Base-by-base conservation (phyloP, 2,329 filamentous ascomycete genomes). In the Exophiala xenobiotica region DNA sequence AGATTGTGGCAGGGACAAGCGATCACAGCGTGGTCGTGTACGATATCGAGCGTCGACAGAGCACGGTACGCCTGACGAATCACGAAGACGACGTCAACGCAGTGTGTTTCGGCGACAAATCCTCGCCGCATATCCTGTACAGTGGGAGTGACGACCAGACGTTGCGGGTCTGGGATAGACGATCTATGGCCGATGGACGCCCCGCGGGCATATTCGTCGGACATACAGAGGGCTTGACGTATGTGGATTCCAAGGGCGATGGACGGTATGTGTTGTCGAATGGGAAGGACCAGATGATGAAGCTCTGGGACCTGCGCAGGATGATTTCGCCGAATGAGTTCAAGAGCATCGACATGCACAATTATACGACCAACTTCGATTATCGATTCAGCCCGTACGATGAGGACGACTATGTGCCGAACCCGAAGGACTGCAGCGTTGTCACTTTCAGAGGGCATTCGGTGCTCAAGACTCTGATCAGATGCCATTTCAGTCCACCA, bases 281-380 rank as follows among this genome's bases (percentile, higher is more conserved):
- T 63, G 89, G 84, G 56, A 99, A 97, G 67, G 93, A 99, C 65
- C 93, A 97, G 69, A 92, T 86, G 35, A 95, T 95, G 82, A 97
- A 97, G 71, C 78, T 99, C 0, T 99, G 93, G 93, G 93, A 99
- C 68, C 68, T 96, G 49, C 80, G 92, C 45, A 95, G 88, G 78
- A 92, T 90, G 78, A 88, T 93, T 76, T 83, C 83, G 4, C 86
- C 86, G 1, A 78, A 84, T 26, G 68, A 72, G 67, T 70, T 74
- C 64, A 60, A 65, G 62, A 68, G 67, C 3, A 74, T 84, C 50
- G 73, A 83, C 43, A 69, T 74, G 3, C 66, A 70, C 46, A 64
- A 67, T 22, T 82, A 78, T 65, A 80, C 78, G 0, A 82, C 78
- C 1, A 77, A 77, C 24, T 85, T 84, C 62, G 82, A 86, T 63